Conservation (phyloP, 2,329 filamentous ascomycete species). For the Fusarium sp. region DNA sequence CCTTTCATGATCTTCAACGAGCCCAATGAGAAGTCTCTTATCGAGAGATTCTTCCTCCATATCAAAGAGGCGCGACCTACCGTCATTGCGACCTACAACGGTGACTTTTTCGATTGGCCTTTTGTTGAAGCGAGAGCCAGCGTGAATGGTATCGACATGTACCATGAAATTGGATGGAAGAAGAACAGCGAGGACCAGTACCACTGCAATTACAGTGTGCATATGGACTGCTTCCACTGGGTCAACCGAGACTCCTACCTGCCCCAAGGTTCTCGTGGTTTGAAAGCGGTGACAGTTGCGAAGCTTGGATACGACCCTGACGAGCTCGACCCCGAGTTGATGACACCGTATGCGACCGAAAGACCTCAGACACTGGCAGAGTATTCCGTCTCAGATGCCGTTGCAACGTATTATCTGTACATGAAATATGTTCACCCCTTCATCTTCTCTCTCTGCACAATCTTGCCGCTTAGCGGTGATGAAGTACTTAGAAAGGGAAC, state of each 20-base stretch:
- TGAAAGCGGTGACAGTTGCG: slow-evolving; percentile 97
- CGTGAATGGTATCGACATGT: slow-evolving; percentile 98
- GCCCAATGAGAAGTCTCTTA: slow-evolving; percentile 84
- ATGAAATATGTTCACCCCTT: slow-evolving; percentile 99
- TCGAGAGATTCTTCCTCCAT: slow-evolving; percentile 94
- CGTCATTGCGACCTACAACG: slow-evolving; percentile 99
- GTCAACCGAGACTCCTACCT: slow-evolving; percentile 98
- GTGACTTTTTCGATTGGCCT: slow-evolving; percentile 99
- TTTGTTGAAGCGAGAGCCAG: slow-evolving; percentile 95
- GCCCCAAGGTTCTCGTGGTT: slow-evolving; percentile 93
- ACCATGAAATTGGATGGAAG: slow-evolving; percentile 95
- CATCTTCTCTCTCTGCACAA: slow-evolving; percentile 98
- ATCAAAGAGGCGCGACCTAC: slow-evolving; percentile 95
- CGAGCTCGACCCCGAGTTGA: slow-evolving; percentile 95
- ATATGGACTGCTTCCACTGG: slow-evolving; percentile 99
- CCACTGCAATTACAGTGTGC: slow-evolving; percentile 93
- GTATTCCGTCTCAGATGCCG: slow-evolving; percentile 98
- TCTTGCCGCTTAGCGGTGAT: slow-evolving; percentile 90
- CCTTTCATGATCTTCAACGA: slow-evolving; percentile 99
- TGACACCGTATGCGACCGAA: slow-evolving; percentile 92
- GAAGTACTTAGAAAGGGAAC: slow-evolving; percentile 95
- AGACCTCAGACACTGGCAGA: slow-evolving; percentile 93
- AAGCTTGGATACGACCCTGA: slow-evolving; percentile 99
- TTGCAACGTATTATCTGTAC: slow-evolving; percentile 98
- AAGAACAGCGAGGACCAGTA: slow-evolving; percentile 97